Evolutionary conservation across 495 filamentous ascomycete species (phyloP), one percentile per base, ranked within the genome.

Genomic region (Podospora pseudoanserina): DNA sequence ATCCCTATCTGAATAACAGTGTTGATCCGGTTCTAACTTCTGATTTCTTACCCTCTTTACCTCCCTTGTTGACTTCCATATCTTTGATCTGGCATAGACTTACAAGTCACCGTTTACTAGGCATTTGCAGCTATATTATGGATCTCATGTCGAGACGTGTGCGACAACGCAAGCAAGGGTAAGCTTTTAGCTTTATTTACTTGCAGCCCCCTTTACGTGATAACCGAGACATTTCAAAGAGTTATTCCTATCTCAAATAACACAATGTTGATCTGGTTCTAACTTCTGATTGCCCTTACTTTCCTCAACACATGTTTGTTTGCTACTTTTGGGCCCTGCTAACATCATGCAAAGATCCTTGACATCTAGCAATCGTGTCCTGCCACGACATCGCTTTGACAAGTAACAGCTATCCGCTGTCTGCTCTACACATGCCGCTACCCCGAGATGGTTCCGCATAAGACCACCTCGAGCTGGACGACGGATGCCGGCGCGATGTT

Each of bases 241-340:
- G 61, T 63, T 63, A 63, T 63, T 34, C 61, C 61, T 53, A 49
- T 39, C 61, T 63, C 32, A 63, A 63, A 58, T 58, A 58, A 63
- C 61, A 63, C 34, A 63, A 18, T 66, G 53, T 66, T 53, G 34
- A 32, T 49, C 26, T 44, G 19, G 61, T 66, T 63, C 64, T 32
- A 63, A 61, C 60, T 63, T 63, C 61, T 63, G 61, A 63, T 63
- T 26, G 39, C 13, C 20, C 67, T 59, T 39, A 59, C 53, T 26
- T 34, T 16, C 3, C 57, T 59, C 26, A 55, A 20, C 44, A 15
- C 27, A 30, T 58, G 5, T 20, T 58, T 58, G 56, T 3, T 58
- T 58, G n/a, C 56, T 20, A 1, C 26, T 5, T 9, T 58, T 58
- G 56, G 18, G n/a, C 56, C 20, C 56, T 20, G 23, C n/a, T 27